Evolutionary conservation across 2,329 filamentous ascomycete genomes (phyloP).

Genomic region (Colletotrichum phormii): DNA sequence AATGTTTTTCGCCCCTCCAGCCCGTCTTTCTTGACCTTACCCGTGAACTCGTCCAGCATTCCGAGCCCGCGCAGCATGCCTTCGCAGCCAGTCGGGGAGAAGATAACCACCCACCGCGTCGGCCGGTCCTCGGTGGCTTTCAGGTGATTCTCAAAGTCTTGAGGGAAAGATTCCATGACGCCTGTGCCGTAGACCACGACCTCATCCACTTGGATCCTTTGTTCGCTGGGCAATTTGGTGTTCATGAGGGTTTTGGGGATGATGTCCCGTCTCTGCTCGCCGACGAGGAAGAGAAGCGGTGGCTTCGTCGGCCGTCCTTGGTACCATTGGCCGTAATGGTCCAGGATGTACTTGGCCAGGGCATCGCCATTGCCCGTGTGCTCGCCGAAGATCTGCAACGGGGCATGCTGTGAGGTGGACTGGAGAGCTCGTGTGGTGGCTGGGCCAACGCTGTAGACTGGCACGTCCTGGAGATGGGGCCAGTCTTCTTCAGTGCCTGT

Average conservation of each 20-base stretch:
- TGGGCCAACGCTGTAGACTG: conserved; percentile 83
- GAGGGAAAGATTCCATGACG: conserved; percentile 82
- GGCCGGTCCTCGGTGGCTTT: conserved; percentile 52
- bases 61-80: conserved; percentile 67
- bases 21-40: conserved; percentile 47
- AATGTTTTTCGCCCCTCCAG: conserved; percentile 59
- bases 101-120: conserved; percentile 80
- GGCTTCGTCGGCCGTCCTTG: conserved; percentile 58
- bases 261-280: conserved; percentile 88
- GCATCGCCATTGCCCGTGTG: conserved; percentile 88
- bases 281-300: conserved; percentile 86
- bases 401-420: conserved; percentile 62
- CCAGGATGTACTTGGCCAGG: conserved; percentile 81
- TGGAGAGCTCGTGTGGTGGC: conserved; percentile 81
- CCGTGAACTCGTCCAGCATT: conserved; percentile 59
- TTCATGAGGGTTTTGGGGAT: conserved; percentile 85
- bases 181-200: conserved; percentile 88
- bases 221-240: conserved; percentile 56
- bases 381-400: conserved; percentile 77
- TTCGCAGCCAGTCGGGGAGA: conserved; percentile 75
- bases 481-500: conserved; percentile 46
- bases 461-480: conserved; percentile 67
- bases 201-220: conserved; percentile 78
- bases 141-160: conserved; percentile 70
- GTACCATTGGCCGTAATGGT: conserved; percentile 75